phyloP scores from a whole-genome alignment of 1,284 basidiomycete species.

The Schizopora paradoxa region DNA sequence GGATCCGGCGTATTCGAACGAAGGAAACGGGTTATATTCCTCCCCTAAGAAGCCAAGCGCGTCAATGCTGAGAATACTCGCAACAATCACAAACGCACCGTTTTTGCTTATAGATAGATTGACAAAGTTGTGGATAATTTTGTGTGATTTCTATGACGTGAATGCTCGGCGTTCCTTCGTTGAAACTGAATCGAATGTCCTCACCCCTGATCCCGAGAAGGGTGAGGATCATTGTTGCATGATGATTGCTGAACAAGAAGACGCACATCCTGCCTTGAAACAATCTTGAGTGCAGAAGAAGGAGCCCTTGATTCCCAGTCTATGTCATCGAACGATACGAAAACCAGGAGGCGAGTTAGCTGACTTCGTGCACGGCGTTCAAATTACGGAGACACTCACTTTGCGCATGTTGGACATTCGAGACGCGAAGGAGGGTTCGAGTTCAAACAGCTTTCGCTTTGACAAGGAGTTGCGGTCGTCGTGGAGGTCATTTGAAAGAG shows the following conservation, averaged over 20 bases:
- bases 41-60: constrained; percentile 40
- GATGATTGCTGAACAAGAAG: constrained; percentile 1
- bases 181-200: constrained; percentile 16
- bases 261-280: constrained; percentile 79
- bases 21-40: constrained; percentile 71
- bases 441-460: constrained; percentile 65
- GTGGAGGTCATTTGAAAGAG: constrained; percentile 31
- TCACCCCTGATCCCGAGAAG: constrained; percentile 38
- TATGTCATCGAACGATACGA: constrained; percentile 28
- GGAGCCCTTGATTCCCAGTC: constrained; percentile 74
- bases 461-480: constrained; percentile 42
- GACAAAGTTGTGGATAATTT: constrained; percentile 63
- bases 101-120: constrained; percentile 32
- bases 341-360: constrained; percentile 12
- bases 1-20: constrained; percentile 63
- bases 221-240: constrained; percentile 7
- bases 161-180: constrained; percentile 12
- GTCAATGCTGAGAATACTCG: constrained; percentile 6
- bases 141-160: constrained; percentile 72
- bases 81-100: constrained; percentile 1
- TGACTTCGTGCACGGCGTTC: constrained; percentile 5
- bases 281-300: constrained; percentile 84
- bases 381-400: constrained; percentile 40
- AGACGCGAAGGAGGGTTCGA: constrained; percentile 70
- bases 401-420: constrained; percentile 79